Evolutionary conservation across 2,329 filamentous ascomycete species (phyloP).

Genomic region (Microcyclospora tardicrescens): DNA sequence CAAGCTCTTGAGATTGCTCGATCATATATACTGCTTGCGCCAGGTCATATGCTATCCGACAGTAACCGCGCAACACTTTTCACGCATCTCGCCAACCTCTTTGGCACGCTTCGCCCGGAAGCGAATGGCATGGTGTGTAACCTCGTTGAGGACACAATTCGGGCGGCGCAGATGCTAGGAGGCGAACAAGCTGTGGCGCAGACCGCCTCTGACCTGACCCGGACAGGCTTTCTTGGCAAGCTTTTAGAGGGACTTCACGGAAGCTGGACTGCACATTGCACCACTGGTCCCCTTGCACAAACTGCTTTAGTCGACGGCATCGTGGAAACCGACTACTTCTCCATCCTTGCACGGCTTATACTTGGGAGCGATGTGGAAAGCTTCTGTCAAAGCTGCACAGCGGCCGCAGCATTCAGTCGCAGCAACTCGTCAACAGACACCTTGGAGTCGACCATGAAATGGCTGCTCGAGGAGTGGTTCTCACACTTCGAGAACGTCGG

Average conservation of each 20-base stretch:
- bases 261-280: slow-evolving; percentile 57
- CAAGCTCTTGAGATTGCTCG: slow-evolving; percentile 38
- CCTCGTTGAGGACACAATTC: slow-evolving; percentile 34
- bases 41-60: slow-evolving; percentile 33
- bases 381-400: slow-evolving; percentile 46
- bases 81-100: slow-evolving; percentile 27
- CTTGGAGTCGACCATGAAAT: slow-evolving; percentile 28
- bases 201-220: slow-evolving; percentile 42
- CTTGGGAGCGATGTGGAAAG: slow-evolving; percentile 53
- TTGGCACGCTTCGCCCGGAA: slow-evolving; percentile 30
- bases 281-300: slow-evolving; percentile 64
- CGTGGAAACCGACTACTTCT: slow-evolving; percentile 74
- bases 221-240: slow-evolving; percentile 44
- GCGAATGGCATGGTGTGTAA: slow-evolving; percentile 35
- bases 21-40: slow-evolving; percentile 36
- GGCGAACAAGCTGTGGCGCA: slow-evolving; percentile 39
- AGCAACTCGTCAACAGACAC: background rate
- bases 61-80: slow-evolving; percentile 26
- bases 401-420: slow-evolving; percentile 5
- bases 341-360: slow-evolving; percentile 65
- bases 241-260: slow-evolving; percentile 34
- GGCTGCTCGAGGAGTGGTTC: slow-evolving; percentile 51
- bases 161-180: slow-evolving; percentile 39
- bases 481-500: slow-evolving; percentile 55
- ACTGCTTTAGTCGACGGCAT: slow-evolving; percentile 57